phyloP scores from a whole-genome alignment of 1,284 basidiomycete species.

The Ustilago sp. region DNA sequence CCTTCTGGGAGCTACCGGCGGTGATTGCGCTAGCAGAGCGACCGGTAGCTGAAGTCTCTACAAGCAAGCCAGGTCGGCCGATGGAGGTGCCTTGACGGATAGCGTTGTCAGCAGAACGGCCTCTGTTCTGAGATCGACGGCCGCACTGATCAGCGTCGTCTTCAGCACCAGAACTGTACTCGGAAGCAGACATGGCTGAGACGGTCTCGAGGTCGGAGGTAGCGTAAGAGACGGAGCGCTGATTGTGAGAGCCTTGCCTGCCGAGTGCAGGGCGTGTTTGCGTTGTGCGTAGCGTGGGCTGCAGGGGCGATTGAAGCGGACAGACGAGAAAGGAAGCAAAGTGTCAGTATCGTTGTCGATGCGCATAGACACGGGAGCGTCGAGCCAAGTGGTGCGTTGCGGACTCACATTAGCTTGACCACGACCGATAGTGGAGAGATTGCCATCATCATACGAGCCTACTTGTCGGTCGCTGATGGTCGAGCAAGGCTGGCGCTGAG shows the following conservation, averaged over 20 bases:
- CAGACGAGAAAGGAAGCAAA: background rate
- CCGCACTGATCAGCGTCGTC: constrained; percentile 43
- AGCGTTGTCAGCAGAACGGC: constrained; percentile 29
- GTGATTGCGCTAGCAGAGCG: constrained; percentile 37
- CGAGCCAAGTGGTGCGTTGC: background rate
- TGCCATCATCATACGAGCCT: constrained; percentile 32
- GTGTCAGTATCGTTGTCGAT: background rate
- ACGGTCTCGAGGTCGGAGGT: constrained; percentile 58
- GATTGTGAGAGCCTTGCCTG: constrained; percentile 40
- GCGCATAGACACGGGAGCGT: too few species aligned
- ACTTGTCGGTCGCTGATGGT: constrained; percentile 21
- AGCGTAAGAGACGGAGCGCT: constrained; percentile 56
- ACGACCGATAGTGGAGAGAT: constrained; percentile 33
- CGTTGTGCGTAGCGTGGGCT: constrained; percentile 23
- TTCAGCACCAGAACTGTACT: constrained; percentile 58
- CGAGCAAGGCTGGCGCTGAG: constrained; percentile 28
- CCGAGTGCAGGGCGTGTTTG: constrained; percentile 31
- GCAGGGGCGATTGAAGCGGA: background rate
- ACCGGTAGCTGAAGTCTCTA: constrained; percentile 22
- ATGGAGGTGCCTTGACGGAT: constrained; percentile 37
- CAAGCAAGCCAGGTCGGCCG: constrained; percentile 32
- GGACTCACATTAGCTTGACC: constrained; percentile 33
- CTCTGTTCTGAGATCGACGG: constrained; percentile 25
- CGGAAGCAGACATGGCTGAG: constrained; percentile 55
- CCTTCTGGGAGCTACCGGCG: constrained; percentile 18